Percentiles rank a stretch among this genome's conserved stretches.
Evolutionary conservation across 2,329 filamentous ascomycete genomes (phyloP).

Genomic region (Trichoderma arundinaceum): DNA sequence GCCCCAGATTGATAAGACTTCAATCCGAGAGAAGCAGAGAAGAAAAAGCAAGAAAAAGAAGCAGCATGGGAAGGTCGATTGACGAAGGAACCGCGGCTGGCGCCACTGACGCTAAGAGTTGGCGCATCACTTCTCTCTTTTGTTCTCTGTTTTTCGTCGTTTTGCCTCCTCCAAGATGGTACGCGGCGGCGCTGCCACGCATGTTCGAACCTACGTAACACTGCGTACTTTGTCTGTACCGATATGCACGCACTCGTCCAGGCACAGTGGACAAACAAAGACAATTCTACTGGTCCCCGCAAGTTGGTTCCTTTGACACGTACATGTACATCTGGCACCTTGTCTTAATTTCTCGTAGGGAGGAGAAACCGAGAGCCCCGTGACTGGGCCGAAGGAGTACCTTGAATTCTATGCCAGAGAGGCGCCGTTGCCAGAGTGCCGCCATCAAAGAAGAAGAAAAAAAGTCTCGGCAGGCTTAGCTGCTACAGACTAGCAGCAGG

Average conservation of each 20-base stretch:
- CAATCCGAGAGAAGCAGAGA: background rate
- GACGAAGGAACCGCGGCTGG: conserved; percentile 7
- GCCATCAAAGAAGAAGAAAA: no score
- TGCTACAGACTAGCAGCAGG: background rate
- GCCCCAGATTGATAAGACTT: background rate
- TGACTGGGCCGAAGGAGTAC: no score
- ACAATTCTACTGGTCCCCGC: conserved; percentile 12
- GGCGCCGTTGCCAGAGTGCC: no score
- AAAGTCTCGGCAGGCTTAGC: conserved; percentile 21
- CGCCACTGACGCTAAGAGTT: conserved; percentile 18
- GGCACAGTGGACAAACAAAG: background rate
- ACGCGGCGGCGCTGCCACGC: no score
- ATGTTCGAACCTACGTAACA: no score
- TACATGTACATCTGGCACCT: background rate
- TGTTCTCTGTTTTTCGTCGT: background rate
- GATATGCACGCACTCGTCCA: conserved; percentile 21
- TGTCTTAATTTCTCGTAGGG: no score
- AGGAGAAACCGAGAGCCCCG: no score
- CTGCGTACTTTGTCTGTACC: background rate
- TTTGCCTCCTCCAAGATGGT: background rate
- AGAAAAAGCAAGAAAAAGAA: background rate
- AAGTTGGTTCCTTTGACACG: conserved; percentile 8
- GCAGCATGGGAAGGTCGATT: background rate
- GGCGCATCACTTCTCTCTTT: background rate
- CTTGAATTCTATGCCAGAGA: no score